Evolutionary conservation across 2,329 filamentous ascomycete species (phyloP).

Genomic region (Emergomyces pasteurianus): DNA sequence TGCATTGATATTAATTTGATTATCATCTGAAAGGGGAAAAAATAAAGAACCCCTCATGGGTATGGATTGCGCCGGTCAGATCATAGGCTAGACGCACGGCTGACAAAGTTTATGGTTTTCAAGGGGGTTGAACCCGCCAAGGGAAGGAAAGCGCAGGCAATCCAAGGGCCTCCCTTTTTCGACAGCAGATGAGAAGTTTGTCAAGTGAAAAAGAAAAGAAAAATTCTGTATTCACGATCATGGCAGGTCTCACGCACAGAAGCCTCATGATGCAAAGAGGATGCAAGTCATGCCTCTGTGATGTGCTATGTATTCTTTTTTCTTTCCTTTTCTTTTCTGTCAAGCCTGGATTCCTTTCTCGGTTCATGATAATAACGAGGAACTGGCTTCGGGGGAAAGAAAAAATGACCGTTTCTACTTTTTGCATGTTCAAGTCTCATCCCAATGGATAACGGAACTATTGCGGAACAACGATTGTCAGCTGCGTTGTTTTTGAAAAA

Average conservation of each 20-base stretch:
- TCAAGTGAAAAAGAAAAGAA: not conserved
- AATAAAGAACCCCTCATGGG: too few relatives aligned
- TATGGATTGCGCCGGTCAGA: too few relatives aligned
- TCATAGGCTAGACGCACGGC: not conserved
- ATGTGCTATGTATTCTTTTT: not conserved
- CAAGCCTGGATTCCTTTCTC: not conserved
- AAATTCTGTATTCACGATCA: not conserved
- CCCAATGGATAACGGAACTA: too few relatives aligned
- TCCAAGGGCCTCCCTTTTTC: not conserved
- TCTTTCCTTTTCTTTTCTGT: not conserved
- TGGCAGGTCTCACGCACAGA: not conserved
- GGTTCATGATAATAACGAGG: not conserved
- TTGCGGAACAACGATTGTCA: too few relatives aligned
- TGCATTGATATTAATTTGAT: not conserved
- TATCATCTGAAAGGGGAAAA: not conserved
- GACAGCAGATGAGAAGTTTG: not conserved
- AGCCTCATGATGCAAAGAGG: not conserved
- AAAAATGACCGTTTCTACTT: not conserved
- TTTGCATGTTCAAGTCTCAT: too few relatives aligned
- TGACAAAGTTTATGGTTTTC: not conserved
- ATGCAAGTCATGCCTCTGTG: not conserved
- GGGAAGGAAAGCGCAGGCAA: not conserved
- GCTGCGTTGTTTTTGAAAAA: not conserved
- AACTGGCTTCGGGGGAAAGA: not conserved
- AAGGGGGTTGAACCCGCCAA: not conserved